Conservation (phyloP, 148 eudicot genomes). For the Silene uniflora region DNA sequence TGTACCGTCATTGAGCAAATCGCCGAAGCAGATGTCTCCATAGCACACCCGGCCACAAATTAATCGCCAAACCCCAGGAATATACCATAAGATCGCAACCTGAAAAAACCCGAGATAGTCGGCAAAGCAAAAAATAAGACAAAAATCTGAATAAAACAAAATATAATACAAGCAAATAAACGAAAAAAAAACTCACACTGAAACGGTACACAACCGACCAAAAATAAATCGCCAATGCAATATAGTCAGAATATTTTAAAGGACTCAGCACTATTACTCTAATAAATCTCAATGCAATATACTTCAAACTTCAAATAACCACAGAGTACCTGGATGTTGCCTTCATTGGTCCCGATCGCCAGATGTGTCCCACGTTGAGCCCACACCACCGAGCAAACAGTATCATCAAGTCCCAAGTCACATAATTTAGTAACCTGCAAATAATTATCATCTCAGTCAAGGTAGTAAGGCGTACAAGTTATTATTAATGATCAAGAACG, state of each 20-base stretch:
- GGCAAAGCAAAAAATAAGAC: too few relatives aligned
- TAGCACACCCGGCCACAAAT: too few relatives aligned
- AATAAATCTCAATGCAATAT: neutral
- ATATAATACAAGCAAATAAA: too few relatives aligned
- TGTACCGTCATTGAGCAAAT: too few relatives aligned
- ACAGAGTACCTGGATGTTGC: slow-evolving; percentile 64
- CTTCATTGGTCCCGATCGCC: slow-evolving; percentile 75
- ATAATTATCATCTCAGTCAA: slow-evolving; percentile 6
- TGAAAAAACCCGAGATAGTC: too few relatives aligned
- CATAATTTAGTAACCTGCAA: slow-evolving; percentile 79
- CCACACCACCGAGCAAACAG: slow-evolving; percentile 91
- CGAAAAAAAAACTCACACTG: too few relatives aligned
- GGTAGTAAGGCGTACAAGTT: neutral
- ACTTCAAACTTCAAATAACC: neutral
- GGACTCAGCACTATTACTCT: neutral
- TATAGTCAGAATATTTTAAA: neutral
- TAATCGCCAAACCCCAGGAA: too few relatives aligned
- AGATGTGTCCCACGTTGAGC: slow-evolving; percentile 87
- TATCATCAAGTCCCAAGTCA: slow-evolving; percentile 80
- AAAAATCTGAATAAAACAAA: too few relatives aligned
- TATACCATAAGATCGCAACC: too few relatives aligned
- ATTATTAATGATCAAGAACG: neutral
- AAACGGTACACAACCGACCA: too few relatives aligned
- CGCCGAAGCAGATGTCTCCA: too few relatives aligned
- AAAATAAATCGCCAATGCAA: too few relatives aligned